phyloP scores from a whole-genome alignment of 2,329 filamentous ascomycete species.

The Pseudomassariella vexata region DNA sequence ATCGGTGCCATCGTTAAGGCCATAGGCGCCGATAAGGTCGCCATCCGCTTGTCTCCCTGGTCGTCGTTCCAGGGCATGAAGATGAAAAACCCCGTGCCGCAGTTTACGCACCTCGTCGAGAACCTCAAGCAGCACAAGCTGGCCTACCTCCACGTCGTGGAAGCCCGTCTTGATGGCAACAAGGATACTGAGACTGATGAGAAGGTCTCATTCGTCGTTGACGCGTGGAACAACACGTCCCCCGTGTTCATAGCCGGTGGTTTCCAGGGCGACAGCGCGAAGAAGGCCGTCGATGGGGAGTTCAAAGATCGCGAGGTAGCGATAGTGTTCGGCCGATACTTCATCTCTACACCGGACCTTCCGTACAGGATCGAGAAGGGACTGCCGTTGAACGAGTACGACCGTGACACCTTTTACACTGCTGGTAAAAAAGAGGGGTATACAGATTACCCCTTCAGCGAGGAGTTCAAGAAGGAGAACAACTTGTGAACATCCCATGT shows the following conservation, averaged over 20 bases:
- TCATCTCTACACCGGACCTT: constrained; percentile 43
- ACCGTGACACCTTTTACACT: constrained; percentile 39
- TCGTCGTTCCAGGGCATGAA: constrained; percentile 50
- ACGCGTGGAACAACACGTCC: constrained; percentile 15
- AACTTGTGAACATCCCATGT: too few relatives aligned
- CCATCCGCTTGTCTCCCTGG: constrained; percentile 47
- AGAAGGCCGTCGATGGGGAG: constrained; percentile 31
- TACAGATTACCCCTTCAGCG: constrained; percentile 28
- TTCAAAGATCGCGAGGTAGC: constrained; percentile 35
- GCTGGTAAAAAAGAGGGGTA: constrained; percentile 24
- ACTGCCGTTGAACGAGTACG: constrained; percentile 34
- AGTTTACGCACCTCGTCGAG: constrained; percentile 48
- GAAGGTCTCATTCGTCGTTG: constrained; percentile 22
- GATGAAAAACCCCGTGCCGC: constrained; percentile 49
- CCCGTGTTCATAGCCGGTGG: constrained; percentile 44
- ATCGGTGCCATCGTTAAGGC: constrained; percentile 42
- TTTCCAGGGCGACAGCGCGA: constrained; percentile 32
- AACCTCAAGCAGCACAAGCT: constrained; percentile 44
- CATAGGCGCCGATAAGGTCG: constrained; percentile 39
- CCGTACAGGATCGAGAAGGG: constrained; percentile 36
- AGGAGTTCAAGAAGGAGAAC: constrained; percentile 8
- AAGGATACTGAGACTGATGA: constrained; percentile 1
- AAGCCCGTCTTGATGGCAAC: constrained; percentile 35
- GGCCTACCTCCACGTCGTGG: constrained; percentile 52
- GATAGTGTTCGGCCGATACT: constrained; percentile 41